These are phyloP conservation scores for Fusarium nematophilum DNA, from an alignment of 2,329 filamentous ascomycete genomes.

Conservation along the genomic window DNA sequence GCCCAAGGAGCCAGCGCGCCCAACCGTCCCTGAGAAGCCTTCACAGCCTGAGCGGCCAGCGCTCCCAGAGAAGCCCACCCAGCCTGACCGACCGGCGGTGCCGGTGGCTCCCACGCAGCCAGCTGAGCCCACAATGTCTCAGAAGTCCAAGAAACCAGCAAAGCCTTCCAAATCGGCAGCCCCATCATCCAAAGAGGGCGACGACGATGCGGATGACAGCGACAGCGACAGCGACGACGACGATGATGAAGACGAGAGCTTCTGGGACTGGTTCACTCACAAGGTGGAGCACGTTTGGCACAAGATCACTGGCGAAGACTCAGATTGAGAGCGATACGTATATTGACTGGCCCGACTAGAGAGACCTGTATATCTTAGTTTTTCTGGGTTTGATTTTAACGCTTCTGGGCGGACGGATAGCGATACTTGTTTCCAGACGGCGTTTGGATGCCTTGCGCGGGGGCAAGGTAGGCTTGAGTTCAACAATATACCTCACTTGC, in stretches of 20 bases:
- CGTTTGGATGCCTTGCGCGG: constrained; percentile 19
- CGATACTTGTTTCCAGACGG: constrained; percentile 11
- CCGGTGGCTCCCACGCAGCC: constrained; percentile 25
- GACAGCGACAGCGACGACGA: constrained; percentile 30
- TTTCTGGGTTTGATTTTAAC: constrained; percentile 9
- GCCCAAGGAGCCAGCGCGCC: constrained; percentile 33
- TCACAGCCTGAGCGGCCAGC: constrained; percentile 25
- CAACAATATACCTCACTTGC: background rate
- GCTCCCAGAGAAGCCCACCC: constrained; percentile 26
- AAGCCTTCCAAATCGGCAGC: constrained; percentile 29
- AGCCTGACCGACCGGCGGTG: constrained; percentile 23
- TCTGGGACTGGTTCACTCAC: constrained; percentile 65
- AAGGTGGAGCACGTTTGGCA: constrained; percentile 60
- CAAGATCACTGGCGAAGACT: constrained; percentile 52
- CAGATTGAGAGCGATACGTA: constrained; percentile 9
- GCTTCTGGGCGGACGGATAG: constrained; percentile 26
- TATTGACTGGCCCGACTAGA: background rate
- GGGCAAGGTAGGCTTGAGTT: background rate
- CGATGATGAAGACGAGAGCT: constrained; percentile 49
- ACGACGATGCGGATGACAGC: constrained; percentile 25
- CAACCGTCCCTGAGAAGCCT: constrained; percentile 35
- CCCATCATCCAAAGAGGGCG: constrained; percentile 25
- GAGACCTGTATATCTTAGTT: background rate
- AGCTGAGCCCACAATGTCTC: constrained; percentile 33
- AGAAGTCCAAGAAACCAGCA: constrained; percentile 28